Conservation (phyloP, 805 yeast genomes). For the Lachancea sp. region DNA sequence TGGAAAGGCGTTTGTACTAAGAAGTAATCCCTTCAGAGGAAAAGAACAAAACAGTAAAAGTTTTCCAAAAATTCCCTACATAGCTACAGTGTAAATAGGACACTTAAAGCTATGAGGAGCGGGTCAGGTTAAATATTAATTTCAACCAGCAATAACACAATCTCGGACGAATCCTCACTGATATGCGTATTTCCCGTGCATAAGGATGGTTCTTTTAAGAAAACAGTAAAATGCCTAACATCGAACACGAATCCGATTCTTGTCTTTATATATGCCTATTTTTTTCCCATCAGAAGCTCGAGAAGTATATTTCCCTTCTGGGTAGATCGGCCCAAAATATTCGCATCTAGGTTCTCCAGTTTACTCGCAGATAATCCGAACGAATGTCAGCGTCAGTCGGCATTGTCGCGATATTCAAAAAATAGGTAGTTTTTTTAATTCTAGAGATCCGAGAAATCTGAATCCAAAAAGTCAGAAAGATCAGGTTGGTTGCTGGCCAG, state of each 20-base stretch:
- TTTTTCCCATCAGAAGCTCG: neutral
- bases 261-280: neutral
- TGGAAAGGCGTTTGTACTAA: neutral
- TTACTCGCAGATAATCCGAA: neutral
- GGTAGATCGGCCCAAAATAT: neutral
- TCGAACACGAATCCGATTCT: too few relatives aligned
- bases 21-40: neutral
- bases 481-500: conserved; percentile 2
- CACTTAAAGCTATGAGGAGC: conserved; percentile 42
- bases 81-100: conserved; percentile 38
- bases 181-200: conserved; percentile 99
- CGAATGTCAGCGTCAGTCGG: neutral
- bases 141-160: conserved; percentile 99
- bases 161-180: conserved; percentile 99
- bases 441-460: conserved; percentile 8
- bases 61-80: conserved; percentile 73
- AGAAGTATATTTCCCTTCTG: neutral
- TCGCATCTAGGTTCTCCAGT: neutral
- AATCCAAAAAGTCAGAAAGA: conserved; percentile 10
- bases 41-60: neutral
- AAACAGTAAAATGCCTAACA: too few relatives aligned
- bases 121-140: conserved; percentile 84
- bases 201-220: conserved; percentile 66
- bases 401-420: neutral
- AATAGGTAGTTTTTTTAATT: neutral